A percentile compares a stretch with the other conserved stretches of the same genome.
Evolutionary conservation across 2,329 filamentous ascomycete genomes (phyloP).

Genomic region (Fusarium aywerte): DNA sequence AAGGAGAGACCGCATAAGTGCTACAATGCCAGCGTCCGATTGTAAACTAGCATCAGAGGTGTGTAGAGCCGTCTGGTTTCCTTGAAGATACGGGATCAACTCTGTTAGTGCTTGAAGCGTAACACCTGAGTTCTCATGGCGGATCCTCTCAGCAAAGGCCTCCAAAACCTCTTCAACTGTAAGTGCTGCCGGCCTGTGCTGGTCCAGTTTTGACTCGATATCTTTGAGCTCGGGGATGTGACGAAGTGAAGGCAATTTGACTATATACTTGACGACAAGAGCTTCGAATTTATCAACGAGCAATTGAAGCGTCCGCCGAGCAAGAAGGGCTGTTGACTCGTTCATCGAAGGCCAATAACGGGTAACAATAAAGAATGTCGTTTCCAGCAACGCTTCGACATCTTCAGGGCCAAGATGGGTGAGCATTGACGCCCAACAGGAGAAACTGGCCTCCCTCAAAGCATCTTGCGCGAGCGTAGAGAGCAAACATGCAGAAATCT

Average conservation of each 20-base stretch:
- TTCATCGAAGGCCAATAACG: constrained; percentile 81
- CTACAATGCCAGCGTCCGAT: constrained; percentile 77
- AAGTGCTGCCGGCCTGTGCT: constrained; percentile 64
- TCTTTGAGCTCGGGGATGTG: constrained; percentile 75
- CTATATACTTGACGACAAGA: constrained; percentile 73
- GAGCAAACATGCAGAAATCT: constrained; percentile 93
- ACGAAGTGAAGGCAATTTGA: constrained; percentile 80
- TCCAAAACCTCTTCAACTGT: constrained; percentile 69
- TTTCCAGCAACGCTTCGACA: constrained; percentile 81
- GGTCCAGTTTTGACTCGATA: constrained; percentile 72
- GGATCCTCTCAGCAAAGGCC: constrained; percentile 77
- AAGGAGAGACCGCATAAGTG: constrained; percentile 79
- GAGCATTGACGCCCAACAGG: constrained; percentile 85
- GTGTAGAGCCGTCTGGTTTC: constrained; percentile 82
- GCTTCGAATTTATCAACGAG: constrained; percentile 72
- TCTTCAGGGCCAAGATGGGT: constrained; percentile 80
- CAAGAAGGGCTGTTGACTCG: constrained; percentile 66
- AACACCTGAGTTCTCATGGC: constrained; percentile 86
- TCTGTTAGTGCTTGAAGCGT: constrained; percentile 84
- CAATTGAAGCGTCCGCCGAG: constrained; percentile 70
- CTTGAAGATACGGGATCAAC: constrained; percentile 76
- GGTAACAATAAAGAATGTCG: constrained; percentile 87
- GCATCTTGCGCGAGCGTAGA: constrained; percentile 80
- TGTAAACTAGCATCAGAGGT: constrained; percentile 84
- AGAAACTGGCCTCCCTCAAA: constrained; percentile 82